Evolutionary conservation across 345 rosid species (phyloP), one percentile per base, ranked within the genome.

Genomic region (Populus ilicifolia): DNA sequence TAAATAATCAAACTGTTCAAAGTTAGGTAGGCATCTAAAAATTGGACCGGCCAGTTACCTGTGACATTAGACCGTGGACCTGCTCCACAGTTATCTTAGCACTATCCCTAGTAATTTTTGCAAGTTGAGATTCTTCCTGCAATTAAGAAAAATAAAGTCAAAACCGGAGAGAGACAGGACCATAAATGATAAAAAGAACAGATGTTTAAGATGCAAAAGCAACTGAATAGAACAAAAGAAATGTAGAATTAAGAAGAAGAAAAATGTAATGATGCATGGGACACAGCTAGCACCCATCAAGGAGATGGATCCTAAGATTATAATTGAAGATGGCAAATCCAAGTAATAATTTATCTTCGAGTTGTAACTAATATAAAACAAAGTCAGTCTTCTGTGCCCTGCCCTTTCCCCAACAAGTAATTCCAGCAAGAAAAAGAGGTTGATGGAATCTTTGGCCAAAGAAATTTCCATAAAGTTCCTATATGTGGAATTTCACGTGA

Each of bases 31-130:
- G 65, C 17, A 72, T 6, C 54, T 16, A 65, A 78, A 73, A 74
- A 71, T 13, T 35, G 64, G 41, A 73, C 52, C 36, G 54, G 52
- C 13, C 1, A 69, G 52, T 84, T 84, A 94, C 99, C 98, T 96
- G 99, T 20, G 98, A 96, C 98, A 96, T 96, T 65, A 96, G 84
- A 46, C 99, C 99, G 83, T 96, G 98, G 50, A 94, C 98, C 85
- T 92, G 99, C 83, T 96, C 99, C 46, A 94, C 97, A 0, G 99
- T 94, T 79, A 94, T 94, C 85, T 96, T 96, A 35, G 98, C 92
- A 76, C 99, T 91, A 71, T 96, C 99, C 27, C 98, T 89, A 68
- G 99, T 94, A 72, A 96, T 96, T 90, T 96, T 96, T n/a, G 94
- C 89, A 50, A 96, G 97, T 77, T 89, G 99, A 61, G 98, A 87